Percentiles rank a stretch among this genome's conserved stretches.
phyloP scores from a whole-genome alignment of 2,329 filamentous ascomycete genomes.

The Nothophaeocryptopus gaeumannii region DNA sequence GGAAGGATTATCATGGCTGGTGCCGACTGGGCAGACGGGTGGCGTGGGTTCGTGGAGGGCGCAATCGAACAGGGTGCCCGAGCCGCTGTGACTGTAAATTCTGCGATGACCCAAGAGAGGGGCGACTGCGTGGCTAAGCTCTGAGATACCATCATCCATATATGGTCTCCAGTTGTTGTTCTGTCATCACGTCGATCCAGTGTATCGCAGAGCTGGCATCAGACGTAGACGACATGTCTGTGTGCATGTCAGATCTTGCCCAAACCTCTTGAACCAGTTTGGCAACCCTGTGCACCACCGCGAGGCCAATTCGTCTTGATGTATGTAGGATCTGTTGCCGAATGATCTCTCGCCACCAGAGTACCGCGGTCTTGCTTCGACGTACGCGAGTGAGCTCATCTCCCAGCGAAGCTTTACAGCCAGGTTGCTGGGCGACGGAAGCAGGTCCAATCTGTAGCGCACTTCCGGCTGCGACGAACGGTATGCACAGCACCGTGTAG shows the following conservation, averaged over 20 bases:
- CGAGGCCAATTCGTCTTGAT: conserved; percentile 8
- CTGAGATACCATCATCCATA: conserved; percentile 16
- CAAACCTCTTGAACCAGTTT: conserved; percentile 18
- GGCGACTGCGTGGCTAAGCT: too few species aligned
- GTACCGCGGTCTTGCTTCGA: background rate
- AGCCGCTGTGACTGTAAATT: too few species aligned
- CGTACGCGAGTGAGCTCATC: conserved; percentile 6
- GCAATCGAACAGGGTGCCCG: conserved; percentile 33
- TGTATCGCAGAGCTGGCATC: conserved; percentile 3
- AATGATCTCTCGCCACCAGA: conserved; percentile 8
- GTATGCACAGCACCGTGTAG: conserved; percentile 13
- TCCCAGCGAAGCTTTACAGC: background rate
- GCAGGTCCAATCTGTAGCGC: conserved; percentile 4
- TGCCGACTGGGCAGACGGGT: conserved; percentile 37
- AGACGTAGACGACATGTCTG: conserved; percentile 1
- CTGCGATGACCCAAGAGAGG: too few species aligned
- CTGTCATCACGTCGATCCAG: conserved; percentile 23
- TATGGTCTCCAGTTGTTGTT: conserved; percentile 11
- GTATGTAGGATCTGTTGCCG: conserved; percentile 13
- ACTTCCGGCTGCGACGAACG: conserved; percentile 13
- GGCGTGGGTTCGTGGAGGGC: conserved; percentile 38
- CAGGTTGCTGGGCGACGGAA: background rate
- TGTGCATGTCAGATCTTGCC: conserved; percentile 11
- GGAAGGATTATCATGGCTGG: conserved; percentile 34
- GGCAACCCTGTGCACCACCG: conserved; percentile 6